Conservation (phyloP, 768 basidiomycete genomes). For the Fomitopsis pulvina region DNA sequence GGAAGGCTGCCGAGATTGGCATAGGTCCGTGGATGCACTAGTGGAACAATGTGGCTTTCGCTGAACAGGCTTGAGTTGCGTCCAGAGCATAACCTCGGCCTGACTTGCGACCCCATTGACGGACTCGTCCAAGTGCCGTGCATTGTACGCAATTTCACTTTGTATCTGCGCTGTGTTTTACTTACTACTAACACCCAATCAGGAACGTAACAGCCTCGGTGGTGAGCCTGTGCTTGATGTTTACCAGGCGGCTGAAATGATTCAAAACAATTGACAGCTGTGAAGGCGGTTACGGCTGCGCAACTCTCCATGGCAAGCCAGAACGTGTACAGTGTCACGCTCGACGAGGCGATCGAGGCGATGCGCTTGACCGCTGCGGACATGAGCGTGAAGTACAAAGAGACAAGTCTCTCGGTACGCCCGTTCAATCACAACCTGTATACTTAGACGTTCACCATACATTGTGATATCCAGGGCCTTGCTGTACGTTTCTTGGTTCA, state of each 20-base stretch:
- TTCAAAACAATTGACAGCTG: slow-evolving; percentile 41
- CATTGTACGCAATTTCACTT: slow-evolving; percentile 52
- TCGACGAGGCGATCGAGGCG: slow-evolving; percentile 94
- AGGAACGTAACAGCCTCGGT: slow-evolving; percentile 85
- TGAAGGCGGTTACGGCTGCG: slow-evolving; percentile 90
- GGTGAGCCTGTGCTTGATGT: slow-evolving; percentile 31
- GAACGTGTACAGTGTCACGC: slow-evolving; percentile 77
- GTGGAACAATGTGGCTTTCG: background rate
- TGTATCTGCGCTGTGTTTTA: background rate
- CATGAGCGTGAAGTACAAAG: slow-evolving; percentile 95
- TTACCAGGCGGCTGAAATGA: background rate
- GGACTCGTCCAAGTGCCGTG: slow-evolving; percentile 94
- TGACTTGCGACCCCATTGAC: slow-evolving; percentile 94
- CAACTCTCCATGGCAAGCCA: slow-evolving; percentile 92
- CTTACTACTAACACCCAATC: background rate
- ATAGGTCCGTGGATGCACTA: slow-evolving; percentile 47
- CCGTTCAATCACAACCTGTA: background rate
- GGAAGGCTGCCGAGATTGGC: slow-evolving; percentile 79
- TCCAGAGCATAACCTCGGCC: slow-evolving; percentile 74
- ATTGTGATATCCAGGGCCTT: slow-evolving; percentile 39
- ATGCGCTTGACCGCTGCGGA: slow-evolving; percentile 91
- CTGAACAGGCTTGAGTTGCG: background rate
- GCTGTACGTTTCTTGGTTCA: slow-evolving; percentile 36
- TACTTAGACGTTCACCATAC: no score
- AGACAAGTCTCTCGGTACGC: slow-evolving; percentile 85